A percentile compares a stretch with the other conserved stretches of the same genome.
phyloP scores from a whole-genome alignment of 352 stramenopile genomes.

The Phytophthora lateralis region DNA sequence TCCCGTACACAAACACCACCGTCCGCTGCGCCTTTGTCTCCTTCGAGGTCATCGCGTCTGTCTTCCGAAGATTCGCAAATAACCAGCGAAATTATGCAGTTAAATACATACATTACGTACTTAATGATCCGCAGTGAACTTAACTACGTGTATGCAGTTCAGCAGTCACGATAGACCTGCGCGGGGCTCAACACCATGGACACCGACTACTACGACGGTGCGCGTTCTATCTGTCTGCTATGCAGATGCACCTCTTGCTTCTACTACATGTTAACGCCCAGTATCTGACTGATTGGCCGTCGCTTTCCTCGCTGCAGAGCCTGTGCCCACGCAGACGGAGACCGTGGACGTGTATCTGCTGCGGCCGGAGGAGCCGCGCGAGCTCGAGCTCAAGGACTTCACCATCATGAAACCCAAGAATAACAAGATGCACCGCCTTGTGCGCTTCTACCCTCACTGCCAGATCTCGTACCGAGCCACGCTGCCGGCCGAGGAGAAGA shows the following conservation, averaged over 20 bases:
- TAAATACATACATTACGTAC: neutral
- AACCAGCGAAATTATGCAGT: too few relatives aligned
- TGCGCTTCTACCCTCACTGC: constrained; percentile 67
- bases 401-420: constrained; percentile 87
- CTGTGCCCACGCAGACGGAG: constrained; percentile 48
- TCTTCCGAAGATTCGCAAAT: neutral
- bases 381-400: constrained; percentile 77
- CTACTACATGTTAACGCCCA: neutral
- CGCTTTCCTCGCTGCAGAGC: constrained; percentile 12
- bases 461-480: constrained; percentile 78
- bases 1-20: constrained; percentile 83
- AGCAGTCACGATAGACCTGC: constrained; percentile 22
- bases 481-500: constrained; percentile 60
- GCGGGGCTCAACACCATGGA: constrained; percentile 36
- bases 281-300: neutral
- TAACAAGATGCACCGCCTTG: constrained; percentile 74
- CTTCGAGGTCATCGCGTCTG: constrained; percentile 11
- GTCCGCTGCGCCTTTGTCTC: constrained; percentile 23
- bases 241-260: neutral
- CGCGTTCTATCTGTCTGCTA: neutral
- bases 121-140: too few relatives aligned
- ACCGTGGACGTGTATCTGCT: constrained; percentile 79
- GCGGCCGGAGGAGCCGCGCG: constrained; percentile 61
- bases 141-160: neutral
- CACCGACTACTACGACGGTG: constrained; percentile 29